Evolutionary conservation across 768 basidiomycete species (phyloP), one percentile per base, ranked within the genome.

Genomic region (Rhizopogon vinicolor): DNA sequence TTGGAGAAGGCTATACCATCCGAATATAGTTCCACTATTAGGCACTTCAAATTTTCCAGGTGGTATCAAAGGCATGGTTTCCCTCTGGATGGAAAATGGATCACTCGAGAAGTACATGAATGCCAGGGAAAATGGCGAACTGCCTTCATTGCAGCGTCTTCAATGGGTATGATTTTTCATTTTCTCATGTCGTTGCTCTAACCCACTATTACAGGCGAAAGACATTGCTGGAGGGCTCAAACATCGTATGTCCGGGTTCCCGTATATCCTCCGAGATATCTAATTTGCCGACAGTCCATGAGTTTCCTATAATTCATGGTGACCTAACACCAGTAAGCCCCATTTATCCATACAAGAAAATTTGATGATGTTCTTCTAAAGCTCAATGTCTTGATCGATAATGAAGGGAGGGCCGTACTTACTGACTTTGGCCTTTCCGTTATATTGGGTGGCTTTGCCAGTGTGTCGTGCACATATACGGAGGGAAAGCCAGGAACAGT

Each of bases 341-440:
- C 31, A 3, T 16, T 19, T 7, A 6, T 18, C 2, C 1, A n/a
- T 22, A 3, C 8, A n/a, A 10, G 16, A 37, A 25, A 7, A 0
- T 4, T n/a, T 28, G 7, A 29, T 25, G 9, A 22, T 18, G 16
- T 41, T 7, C 18, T 13, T 19, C 14, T 31, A 0, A n/a, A 57
- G 75, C 69, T 68, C 0, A 79, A 78, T 56, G 69, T 79, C 41
- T 66, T 78, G n/a, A 72, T 79, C 44, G 71, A 74, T 54, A 69
- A 73, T 53, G 57, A 74, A 19, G 68, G 70, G n/a, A 69, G 68
- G 29, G 76, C 71, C 3, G 67, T 68, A 7, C 60, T 78, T n/a
- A 72, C 72, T 56, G 78, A 78, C 51, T 78, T 78, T 56, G 78
- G 77, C 5, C 63, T 78, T 7, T 78, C 75, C 13, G 69, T 61